phyloP scores from a whole-genome alignment of 495 filamentous ascomycete genomes.

The Halenospora varia region DNA sequence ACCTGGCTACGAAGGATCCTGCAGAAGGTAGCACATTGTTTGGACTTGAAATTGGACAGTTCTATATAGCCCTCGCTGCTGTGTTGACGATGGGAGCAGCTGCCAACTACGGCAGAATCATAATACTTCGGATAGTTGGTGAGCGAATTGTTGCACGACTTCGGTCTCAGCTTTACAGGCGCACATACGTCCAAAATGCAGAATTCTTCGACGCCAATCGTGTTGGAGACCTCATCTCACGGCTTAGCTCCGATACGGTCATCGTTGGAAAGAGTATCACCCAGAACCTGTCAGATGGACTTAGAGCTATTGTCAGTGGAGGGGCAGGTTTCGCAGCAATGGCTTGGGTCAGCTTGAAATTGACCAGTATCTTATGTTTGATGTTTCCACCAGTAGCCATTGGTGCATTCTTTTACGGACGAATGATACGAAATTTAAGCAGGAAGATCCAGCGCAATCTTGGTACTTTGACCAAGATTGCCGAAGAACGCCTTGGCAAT shows the following conservation, averaged over 20 bases:
- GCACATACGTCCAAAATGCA: slow-evolving; percentile 90
- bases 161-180: slow-evolving; percentile 82
- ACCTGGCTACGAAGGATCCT: slow-evolving; percentile 66
- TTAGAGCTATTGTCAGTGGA: slow-evolving; percentile 84
- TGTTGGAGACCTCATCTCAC: slow-evolving; percentile 91
- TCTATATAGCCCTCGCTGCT: slow-evolving; percentile 69
- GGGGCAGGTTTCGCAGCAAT: slow-evolving; percentile 83
- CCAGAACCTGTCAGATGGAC: slow-evolving; percentile 91
- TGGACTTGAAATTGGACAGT: slow-evolving; percentile 68
- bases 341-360: slow-evolving; percentile 87
- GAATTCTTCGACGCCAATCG: slow-evolving; percentile 99
- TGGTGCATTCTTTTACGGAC: slow-evolving; percentile 85
- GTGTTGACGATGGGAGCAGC: slow-evolving; percentile 69
- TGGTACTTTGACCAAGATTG: slow-evolving; percentile 89
- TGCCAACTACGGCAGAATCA: slow-evolving; percentile 91
- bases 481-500: slow-evolving; percentile 92
- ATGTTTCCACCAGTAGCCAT: slow-evolving; percentile 92
- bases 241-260: slow-evolving; percentile 91
- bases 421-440: slow-evolving; percentile 79
- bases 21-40: slow-evolving; percentile 57
- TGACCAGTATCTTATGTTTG: slow-evolving; percentile 79
- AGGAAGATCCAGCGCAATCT: slow-evolving; percentile 89
- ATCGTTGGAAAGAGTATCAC: slow-evolving; percentile 98
- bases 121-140: slow-evolving; percentile 91
- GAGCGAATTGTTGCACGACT: slow-evolving; percentile 89